These are phyloP conservation scores for Macaranga tanarius DNA, from an alignment of 441 rosid genomes.

Conservation along the genomic window DNA sequence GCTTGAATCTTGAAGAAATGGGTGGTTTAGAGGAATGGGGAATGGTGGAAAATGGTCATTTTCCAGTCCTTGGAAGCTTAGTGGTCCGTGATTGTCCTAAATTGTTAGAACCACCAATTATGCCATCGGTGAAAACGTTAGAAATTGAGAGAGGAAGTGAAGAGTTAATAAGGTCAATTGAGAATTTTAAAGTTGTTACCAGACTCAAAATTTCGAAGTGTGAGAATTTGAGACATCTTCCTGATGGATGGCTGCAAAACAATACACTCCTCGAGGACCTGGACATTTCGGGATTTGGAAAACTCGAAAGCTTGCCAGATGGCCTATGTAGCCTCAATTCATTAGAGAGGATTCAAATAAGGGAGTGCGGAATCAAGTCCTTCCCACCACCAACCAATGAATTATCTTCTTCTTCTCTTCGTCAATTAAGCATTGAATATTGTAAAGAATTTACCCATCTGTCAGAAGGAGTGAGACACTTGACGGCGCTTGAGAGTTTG, in stretches of 20 bases:
- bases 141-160: background rate
- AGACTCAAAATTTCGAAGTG: background rate
- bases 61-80: conserved; percentile 13
- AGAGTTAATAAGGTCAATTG: background rate
- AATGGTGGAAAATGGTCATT: background rate
- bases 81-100: background rate
- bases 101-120: conserved; percentile 9
- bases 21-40: conserved; percentile 12
- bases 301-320: conserved; percentile 21
- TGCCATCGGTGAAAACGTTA: conserved; percentile 11
- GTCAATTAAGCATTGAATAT: accelerated
- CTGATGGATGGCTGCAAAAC: too few relatives aligned
- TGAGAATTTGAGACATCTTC: background rate
- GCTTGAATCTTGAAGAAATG: background rate
- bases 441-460: conserved; percentile 11
- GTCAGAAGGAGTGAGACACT: background rate
- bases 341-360: accelerated
- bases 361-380: background rate
- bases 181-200: conserved; percentile 2
- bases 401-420: conserved; percentile 12
- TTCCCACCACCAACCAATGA: background rate
- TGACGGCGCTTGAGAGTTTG: background rate
- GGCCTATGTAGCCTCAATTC: conserved; percentile 14
- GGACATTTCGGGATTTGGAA: accelerated
- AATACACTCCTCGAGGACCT: too few relatives aligned